Base-by-base conservation (phyloP, 352 stramenopile genomes). In the Pythium rhizo-oryzae region DNA sequence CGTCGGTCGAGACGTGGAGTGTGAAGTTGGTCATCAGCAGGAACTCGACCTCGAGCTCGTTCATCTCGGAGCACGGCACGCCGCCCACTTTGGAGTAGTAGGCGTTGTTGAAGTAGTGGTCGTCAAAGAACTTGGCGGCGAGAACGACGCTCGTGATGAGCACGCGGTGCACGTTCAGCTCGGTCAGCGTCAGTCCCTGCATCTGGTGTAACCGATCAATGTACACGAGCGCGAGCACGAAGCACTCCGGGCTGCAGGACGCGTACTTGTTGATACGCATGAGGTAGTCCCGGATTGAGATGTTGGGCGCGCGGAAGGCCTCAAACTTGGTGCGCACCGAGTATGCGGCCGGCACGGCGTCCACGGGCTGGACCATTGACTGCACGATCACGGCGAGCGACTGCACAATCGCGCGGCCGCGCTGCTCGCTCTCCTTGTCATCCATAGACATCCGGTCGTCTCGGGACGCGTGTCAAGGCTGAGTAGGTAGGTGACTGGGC, bases 81-180 rank as follows among this genome's bases (percentile, higher is more conserved):
- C 95, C 94, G 35, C 96, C 94, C 33, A 99, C 93, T 74, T 99
- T 99, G 19, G 97, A 95, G 75, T 99, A 99, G 86, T 99, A 99
- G 23, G 97, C 96, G 81, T 99, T 99, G 74, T 99, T 99, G 78
- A 99, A 99, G 82, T 99, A 99, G 51, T 98, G 94, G 85, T 99
- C 98, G 76, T 99, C 98, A 70, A 99, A 99, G 79, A 99, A 99
- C 82, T 99, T 99, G 65, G 98, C 97, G 8, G 97, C 97, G 9
- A 99, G 75, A 65, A 99, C 95, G 63, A 99, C 84, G 50, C 93
- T 92, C 55, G 97, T 99, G 75, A 99, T 99, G 49, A 99, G 81
- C 6, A 99, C 93, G 50, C 97, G 94, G 72, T 99, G 97, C 30
- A 99, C 96, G 72, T 99, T 99, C 15, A 99, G 84, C 37, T 97